Base-by-base conservation (phyloP, 345 rosid genomes). In the Camelina hispida region DNA sequence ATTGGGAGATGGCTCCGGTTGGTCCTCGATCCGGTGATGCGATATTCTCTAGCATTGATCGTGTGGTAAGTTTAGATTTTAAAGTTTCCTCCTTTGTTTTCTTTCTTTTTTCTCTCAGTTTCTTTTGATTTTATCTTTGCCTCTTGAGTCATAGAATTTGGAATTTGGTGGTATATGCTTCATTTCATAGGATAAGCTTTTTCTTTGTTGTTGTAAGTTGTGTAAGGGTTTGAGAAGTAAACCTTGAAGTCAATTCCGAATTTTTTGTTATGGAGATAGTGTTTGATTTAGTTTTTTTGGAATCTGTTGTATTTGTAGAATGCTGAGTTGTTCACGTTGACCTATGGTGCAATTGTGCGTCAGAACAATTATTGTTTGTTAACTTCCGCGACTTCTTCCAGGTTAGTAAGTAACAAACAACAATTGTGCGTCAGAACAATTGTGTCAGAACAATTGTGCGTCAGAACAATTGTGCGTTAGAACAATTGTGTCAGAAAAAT, bases 21-120 rank as follows among this genome's bases (percentile, higher is more conserved):
- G 97, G 86, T 75, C 90, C 97, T 62, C 88, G 91, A 66, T 88
- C 96, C 46, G 99, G 99, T 61, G 97, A 95, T 43, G 96, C 99
- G 13, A 86, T 95, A 83, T 95, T 95, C 83, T 86, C 97, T 18
- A 87, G 84, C 59, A 82, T 90, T 7, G 97, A 92, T 64, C 95
- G 93, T 23, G 97, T 90, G 86, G 95, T 91, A 78, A 83, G 77
- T 71, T n/a, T 28, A 12, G 7, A 23, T 16, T 42, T 34, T 30
- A 15, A 50, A 67, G 23, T 18, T 60, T 60, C 20, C 15, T 43
- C 52, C 53, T 62, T 43, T 20, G 1, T 20, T 20, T 28, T 15
- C 22, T 20, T 20, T 20, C 22, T 61, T 4, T 28, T 28, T 28
- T 28, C 30, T 9, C 10, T 60, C 11, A 12, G 6, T 18, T 61